Evolutionary conservation across 257 asterid species (phyloP), one percentile per base, ranked within the genome.

Genomic region (Anisodus acutangulus): DNA sequence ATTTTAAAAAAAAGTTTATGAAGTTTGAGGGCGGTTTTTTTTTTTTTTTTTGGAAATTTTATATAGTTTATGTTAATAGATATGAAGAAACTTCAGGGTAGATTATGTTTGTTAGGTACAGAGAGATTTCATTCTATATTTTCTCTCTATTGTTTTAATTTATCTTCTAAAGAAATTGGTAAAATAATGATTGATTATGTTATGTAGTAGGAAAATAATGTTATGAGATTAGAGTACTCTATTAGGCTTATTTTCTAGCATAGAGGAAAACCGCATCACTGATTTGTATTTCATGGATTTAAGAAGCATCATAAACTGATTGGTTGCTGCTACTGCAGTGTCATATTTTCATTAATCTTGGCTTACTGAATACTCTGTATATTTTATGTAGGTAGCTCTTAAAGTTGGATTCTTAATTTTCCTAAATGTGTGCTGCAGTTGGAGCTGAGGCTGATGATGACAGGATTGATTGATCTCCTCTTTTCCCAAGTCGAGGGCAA

Each of bases 391-490:
- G 39, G 2, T 8, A 26, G 11, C 35, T 59, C 37, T 19, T 49
- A 51, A 16, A 26, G 12, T 53, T 0, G 5, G 2, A 31, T 78
- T 31, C 64, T 78, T 12, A 78, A 12, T 0, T 41, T 13, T 13
- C 26, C 51, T 7, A 0, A 4, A 7, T 49, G 58, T 13, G 47
- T 78, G 64, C 26, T 55, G 63, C 84, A 82, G 84, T 82, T 66
- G 84, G 84, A 45, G 84, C 84, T 55, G 91, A 90, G 7, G 86
- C 86, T 6, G 91, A 85, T 22, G 91, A 89, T 3, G 93, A 87
- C 11, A 90, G 83, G 26, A 22, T 22, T 22, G 43, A 85, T 90
- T 72, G 88, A 82, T 9, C 70, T 88, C 53, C 88, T 90, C 6
- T 51, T 88, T 82, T 68, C 88, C 41, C 88, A 89, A 89, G 86